Evolutionary conservation across 2,329 filamentous ascomycete genomes (phyloP), one percentile per base, ranked within the genome.

Genomic region (Fusarium dimerum): DNA sequence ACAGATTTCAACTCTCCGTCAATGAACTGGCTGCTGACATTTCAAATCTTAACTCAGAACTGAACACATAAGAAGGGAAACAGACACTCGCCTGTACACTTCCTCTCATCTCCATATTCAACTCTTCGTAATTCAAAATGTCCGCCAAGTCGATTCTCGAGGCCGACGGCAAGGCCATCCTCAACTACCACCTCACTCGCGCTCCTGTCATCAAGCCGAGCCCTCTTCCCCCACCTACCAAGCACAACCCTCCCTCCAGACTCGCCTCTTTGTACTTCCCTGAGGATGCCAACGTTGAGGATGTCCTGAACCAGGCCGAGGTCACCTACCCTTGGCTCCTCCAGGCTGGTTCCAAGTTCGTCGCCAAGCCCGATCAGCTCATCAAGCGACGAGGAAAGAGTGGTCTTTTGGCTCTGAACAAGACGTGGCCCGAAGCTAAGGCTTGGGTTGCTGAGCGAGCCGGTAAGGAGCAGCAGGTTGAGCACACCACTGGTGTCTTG

Each of bases 331-430:
- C 94, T 66, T 99, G 94, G 93, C 83, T 99, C 68, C 84, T 97
- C 65, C 82, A 85, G 64, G 73, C 84, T 57, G 92, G 85, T 63
- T 82, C 91, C 76, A 96, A 90, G 81, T 97, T 99, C 73, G 94
- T 99, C 71, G 94, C 94, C 64, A 97, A 99, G 86, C 94, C 94
- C 72, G 94, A 99, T 82, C 93, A 97, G 83, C 84, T 99, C 77
- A 99, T 99, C 86, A 99, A 99, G 90, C 85, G 94, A 77, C 88
- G 94, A 84, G 94, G 94, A 75, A 99, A 99, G 90, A 97, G 92
- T 74, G 94, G 94, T 72, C 88, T 99, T 52, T 80, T 99, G 64
- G 90, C 90, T 62, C 82, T 99, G 73, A 99, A 99, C 85, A 97
- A 97, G 87, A 86, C 89, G 65, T 99, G 94, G 94, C 69, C 90